Evolutionary conservation across 495 filamentous ascomycete species (phyloP), one percentile per base, ranked within the genome.

Genomic region (Physcia stellaris): DNA sequence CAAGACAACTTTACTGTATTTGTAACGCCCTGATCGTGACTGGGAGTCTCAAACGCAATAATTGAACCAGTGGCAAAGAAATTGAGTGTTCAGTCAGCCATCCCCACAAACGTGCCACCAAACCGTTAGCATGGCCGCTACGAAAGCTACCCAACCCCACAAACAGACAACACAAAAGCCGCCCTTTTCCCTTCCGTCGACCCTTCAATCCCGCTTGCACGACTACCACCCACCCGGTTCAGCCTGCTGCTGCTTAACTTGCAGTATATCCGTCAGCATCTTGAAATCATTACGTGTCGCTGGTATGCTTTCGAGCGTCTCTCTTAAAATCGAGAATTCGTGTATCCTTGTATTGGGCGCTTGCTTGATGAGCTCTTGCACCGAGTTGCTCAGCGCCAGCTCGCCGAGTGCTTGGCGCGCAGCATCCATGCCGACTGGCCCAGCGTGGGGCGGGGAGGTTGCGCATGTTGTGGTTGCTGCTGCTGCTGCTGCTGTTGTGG

Each of bases 331-430:
- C 20, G 65, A 62, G 61, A 83, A 74, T 51, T 86, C 79, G 3
- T 58, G 55, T 11, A 67, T 60, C 23, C 72, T 62, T 61, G 77
- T 78, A 15, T 65, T 66, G 4, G 71, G 72, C 1, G 75, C 75
- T 36, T 80, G 73, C 9, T 73, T 69, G 12, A 86, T 60, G 5
- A 85, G 56, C 47, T 82, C 74, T n/a, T 64, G 58, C 4, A 85
- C 71, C 0, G 77, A 75, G 1, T 78, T 75, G 7, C 73, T 67
- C 16, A 61, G 56, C 13, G 74, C 71, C 24, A 79, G 63, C 0
- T 56, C 32, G 0, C 79, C 79, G 1, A 85, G 61, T 0, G 82
- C 67, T 31, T 74, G 63, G 4, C 65, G 54, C 9, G 73, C 75
- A 15, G 61, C 58, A 20, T 53, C 55, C 47, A 69, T 61, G 12